A percentile compares a stretch with the other conserved stretches of the same genome.
Conservation (phyloP, 805 yeast species). For the Candida taoyuanica region DNA sequence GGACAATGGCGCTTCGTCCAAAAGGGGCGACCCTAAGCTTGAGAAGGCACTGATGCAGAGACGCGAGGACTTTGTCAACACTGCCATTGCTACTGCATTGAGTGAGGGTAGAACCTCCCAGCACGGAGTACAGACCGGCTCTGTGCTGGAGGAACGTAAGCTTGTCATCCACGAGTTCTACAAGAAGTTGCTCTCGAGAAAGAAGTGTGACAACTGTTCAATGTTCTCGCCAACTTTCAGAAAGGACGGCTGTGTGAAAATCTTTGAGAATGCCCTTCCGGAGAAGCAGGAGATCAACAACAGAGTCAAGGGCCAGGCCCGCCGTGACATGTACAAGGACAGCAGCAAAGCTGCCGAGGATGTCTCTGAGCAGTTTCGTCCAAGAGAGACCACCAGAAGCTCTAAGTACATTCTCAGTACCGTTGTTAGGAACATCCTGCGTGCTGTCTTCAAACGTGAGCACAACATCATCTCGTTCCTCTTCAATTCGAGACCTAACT, state of each 20-base stretch:
- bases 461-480: conserved; percentile 60
- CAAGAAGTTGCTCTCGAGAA: conserved; percentile 64
- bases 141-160: conserved; percentile 86
- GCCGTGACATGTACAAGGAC: conserved; percentile 62
- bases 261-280: conserved; percentile 80
- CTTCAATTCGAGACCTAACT: conserved; percentile 76
- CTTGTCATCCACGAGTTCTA: conserved; percentile 67
- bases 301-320: conserved; percentile 70
- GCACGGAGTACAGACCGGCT: conserved; percentile 73
- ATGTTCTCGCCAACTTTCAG: conserved; percentile 93
- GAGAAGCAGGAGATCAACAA: conserved; percentile 82
- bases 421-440: conserved; percentile 76
- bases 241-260: conserved; percentile 90
- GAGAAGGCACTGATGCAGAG: conserved; percentile 47
- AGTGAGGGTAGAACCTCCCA: conserved; percentile 68
- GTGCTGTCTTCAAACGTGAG: conserved; percentile 72
- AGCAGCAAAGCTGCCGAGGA: conserved; percentile 22
- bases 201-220: conserved; percentile 93
- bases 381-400: conserved; percentile 46
- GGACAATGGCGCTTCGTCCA: conserved; percentile 29
- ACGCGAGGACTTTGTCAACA: conserved; percentile 66
- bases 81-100: conserved; percentile 68
- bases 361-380: conserved; percentile 25
- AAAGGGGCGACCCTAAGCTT: conserved; percentile 32
- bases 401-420: conserved; percentile 84